These are phyloP conservation scores for Kurtzmaniella quercitrusa DNA, from an alignment of 1,139 yeast species.

Conservation along the genomic window DNA sequence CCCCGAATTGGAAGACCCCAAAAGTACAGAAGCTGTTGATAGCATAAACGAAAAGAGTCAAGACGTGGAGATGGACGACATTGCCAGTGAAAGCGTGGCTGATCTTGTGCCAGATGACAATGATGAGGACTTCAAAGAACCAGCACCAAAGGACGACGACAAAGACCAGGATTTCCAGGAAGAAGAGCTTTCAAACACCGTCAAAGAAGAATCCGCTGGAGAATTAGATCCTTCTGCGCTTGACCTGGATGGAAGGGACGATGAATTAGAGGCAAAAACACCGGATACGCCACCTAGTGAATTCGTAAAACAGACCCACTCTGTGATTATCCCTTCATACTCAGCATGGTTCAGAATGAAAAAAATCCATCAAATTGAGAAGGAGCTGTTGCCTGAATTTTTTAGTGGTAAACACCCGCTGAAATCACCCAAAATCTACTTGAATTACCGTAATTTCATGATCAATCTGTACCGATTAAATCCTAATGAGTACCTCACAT, in stretches of 20 bases:
- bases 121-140: constrained; percentile 3
- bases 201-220: constrained; percentile 7
- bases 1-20: neutral
- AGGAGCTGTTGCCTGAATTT: constrained; percentile 85
- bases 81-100: constrained; percentile 8
- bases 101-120: constrained; percentile 3
- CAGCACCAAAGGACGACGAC: constrained; percentile 6
- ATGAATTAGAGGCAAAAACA: constrained; percentile 31
- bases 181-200: constrained; percentile 13
- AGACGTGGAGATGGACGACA: constrained; percentile 10
- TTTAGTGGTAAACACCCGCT: constrained; percentile 71
- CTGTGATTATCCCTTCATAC: constrained; percentile 90
- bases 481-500: constrained; percentile 88
- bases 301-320: constrained; percentile 63
- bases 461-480: constrained; percentile 86
- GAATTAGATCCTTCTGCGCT: constrained; percentile 8
- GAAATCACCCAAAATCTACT: constrained; percentile 85
- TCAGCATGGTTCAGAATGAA: constrained; percentile 84
- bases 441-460: constrained; percentile 90
- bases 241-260: constrained; percentile 13
- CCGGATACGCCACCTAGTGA: constrained; percentile 19
- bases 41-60: constrained; percentile 19
- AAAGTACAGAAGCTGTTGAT: neutral
- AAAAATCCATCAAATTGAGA: constrained; percentile 59
- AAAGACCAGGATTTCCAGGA: neutral